phyloP scores from a whole-genome alignment of 208 protist species.

The Phytomonas francai region DNA sequence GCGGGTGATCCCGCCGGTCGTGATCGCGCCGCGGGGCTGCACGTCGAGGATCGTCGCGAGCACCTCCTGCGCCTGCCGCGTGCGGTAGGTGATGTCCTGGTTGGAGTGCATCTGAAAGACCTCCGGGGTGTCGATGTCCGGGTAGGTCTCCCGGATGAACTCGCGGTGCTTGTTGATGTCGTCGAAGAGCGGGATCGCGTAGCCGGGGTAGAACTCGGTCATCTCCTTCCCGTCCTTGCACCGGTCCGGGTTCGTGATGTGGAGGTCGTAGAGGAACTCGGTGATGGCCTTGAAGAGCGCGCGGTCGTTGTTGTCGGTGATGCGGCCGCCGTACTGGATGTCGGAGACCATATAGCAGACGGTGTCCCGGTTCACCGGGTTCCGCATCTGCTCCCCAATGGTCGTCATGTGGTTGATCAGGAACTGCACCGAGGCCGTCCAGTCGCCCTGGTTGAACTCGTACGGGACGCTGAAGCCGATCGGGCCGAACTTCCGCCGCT shows the following conservation, averaged over 20 bases:
- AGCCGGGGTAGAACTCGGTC: constrained; percentile 78
- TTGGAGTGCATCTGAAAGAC: constrained; percentile 97
- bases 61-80: constrained; percentile 86
- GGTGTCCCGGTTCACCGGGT: constrained; percentile 89
- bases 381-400: constrained; percentile 92
- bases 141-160: constrained; percentile 92
- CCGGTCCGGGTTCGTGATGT: constrained; percentile 88
- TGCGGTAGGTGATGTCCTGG: constrained; percentile 94
- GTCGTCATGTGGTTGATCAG: constrained; percentile 97
- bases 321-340: constrained; percentile 98
- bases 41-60: constrained; percentile 95
- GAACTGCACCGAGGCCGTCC: constrained; percentile 94
- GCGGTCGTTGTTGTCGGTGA: constrained; percentile 98
- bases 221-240: constrained; percentile 76
- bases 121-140: constrained; percentile 93
- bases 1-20: constrained; percentile 81
- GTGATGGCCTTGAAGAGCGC: constrained; percentile 97
- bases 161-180: constrained; percentile 91
- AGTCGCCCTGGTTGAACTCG: constrained; percentile 98
- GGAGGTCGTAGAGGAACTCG: constrained; percentile 87
- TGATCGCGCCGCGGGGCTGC: constrained; percentile 89
- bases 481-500: constrained; percentile 97
- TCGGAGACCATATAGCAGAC: constrained; percentile 98
- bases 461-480: constrained; percentile 98
- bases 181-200: constrained; percentile 89